Evolutionary conservation across 2,329 filamentous ascomycete genomes (phyloP).

Genomic region (Microdochium trichocladiopsis): DNA sequence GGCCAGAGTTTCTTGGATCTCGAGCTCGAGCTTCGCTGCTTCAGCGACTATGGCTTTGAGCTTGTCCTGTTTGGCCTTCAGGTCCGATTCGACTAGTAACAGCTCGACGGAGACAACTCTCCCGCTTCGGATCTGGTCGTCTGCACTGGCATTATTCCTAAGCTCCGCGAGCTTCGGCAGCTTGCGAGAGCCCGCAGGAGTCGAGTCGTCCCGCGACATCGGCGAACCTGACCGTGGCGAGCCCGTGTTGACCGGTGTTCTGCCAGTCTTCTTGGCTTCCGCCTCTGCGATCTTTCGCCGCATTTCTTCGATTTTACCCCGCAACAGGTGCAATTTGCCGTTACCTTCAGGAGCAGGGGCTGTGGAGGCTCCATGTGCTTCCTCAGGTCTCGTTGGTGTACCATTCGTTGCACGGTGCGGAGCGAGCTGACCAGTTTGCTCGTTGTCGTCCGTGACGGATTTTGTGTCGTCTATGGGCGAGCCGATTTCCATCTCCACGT

Average conservation of each 20-base stretch:
- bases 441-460: slow-evolving; percentile 20
- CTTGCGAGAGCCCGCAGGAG: slow-evolving; percentile 4
- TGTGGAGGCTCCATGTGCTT: slow-evolving; percentile 11
- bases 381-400: slow-evolving; percentile 22
- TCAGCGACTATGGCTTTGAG: slow-evolving; percentile 38
- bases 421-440: slow-evolving; percentile 9
- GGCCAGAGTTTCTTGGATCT: slow-evolving; percentile 28
- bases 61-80: slow-evolving; percentile 38
- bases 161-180: slow-evolving; percentile 7
- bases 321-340: slow-evolving; percentile 17
- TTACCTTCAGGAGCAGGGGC: slow-evolving; percentile 9
- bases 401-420: not conserved
- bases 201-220: not conserved
- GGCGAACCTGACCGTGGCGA: not conserved
- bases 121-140: slow-evolving; percentile 10
- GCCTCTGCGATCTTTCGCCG: slow-evolving; percentile 51
- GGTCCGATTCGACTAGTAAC: slow-evolving; percentile 26
- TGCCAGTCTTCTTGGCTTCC: slow-evolving; percentile 40
- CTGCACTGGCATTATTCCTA: slow-evolving; percentile 2
- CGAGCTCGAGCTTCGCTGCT: slow-evolving; percentile 38
- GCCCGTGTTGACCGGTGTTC: not conserved
- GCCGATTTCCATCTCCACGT: slow-evolving; percentile 62
- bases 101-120: slow-evolving; percentile 30
- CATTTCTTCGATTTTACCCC: slow-evolving; percentile 52
- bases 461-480: slow-evolving; percentile 38